Evolutionary conservation across 2,329 filamentous ascomycete species (phyloP).

Genomic region (Colletotrichum paranaense): DNA sequence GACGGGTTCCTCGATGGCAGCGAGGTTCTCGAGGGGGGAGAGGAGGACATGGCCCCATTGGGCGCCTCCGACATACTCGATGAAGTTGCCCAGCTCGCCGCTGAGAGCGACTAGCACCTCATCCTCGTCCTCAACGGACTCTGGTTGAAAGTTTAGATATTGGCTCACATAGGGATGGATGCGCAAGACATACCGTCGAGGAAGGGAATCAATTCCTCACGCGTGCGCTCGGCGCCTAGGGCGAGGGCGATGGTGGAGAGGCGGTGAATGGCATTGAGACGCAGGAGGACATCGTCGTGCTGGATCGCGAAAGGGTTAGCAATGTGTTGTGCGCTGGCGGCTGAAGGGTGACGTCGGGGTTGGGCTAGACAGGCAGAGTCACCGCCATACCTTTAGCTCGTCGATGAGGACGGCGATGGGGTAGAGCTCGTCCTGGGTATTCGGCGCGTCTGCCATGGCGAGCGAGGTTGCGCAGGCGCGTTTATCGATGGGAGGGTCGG

Average conservation of each 20-base stretch:
- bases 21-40: conserved; percentile 96
- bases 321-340: conserved; percentile 34
- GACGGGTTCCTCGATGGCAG: conserved; percentile 97
- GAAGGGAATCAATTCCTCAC: conserved; percentile 98
- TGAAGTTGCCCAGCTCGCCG: conserved; percentile 95
- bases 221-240: conserved; percentile 93
- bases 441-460: conserved; percentile 89
- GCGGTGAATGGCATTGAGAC: conserved; percentile 97
- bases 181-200: conserved; percentile 82
- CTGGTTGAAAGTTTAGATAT: conserved; percentile 59
- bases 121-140: conserved; percentile 98
- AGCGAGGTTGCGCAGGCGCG: conserved; percentile 50
- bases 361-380: conserved; percentile 23
- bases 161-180: conserved; percentile 19
- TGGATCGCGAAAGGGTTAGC: conserved; percentile 55
- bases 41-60: conserved; percentile 96
- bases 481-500: conserved; percentile 37
- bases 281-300: conserved; percentile 98
- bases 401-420: conserved; percentile 99
- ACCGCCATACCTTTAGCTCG: conserved; percentile 87
- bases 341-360: conserved; percentile 33
- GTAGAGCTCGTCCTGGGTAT: conserved; percentile 98
- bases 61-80: conserved; percentile 96
- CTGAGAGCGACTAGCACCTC: conserved; percentile 97
- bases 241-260: conserved; percentile 98